Evolutionary conservation across 1,284 basidiomycete genomes (phyloP).

Genomic region (Ceratobasidium sp.): DNA sequence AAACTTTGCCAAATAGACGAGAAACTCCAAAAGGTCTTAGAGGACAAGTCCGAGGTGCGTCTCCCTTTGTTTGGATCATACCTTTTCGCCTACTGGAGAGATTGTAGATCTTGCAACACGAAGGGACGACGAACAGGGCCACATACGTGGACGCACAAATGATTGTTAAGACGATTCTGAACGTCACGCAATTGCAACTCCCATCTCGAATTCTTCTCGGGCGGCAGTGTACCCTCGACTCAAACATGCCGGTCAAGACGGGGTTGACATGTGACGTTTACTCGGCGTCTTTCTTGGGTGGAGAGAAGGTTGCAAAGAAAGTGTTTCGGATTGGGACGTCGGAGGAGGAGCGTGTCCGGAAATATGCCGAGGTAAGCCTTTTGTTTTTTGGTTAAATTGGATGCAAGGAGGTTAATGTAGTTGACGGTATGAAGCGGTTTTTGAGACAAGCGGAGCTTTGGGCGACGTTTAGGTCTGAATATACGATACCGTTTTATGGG

Average conservation of each 20-base stretch:
- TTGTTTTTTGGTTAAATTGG: neutral
- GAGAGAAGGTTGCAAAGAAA: constrained; percentile 25
- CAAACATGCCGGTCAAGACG: neutral
- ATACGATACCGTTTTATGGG: constrained; percentile 14
- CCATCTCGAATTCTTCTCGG: constrained; percentile 5
- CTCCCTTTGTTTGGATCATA: no score
- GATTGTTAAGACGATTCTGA: constrained; percentile 2
- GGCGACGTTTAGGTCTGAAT: constrained; percentile 4
- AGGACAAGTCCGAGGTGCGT: constrained; percentile 4
- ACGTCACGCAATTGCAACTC: constrained; percentile 13
- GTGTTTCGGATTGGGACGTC: constrained; percentile 19
- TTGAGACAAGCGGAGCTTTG: neutral
- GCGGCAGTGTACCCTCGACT: neutral
- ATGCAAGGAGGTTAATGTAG: neutral
- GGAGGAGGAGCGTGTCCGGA: neutral
- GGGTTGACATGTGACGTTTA: constrained; percentile 26
- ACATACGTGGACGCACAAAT: constrained; percentile 12
- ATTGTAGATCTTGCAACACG: neutral
- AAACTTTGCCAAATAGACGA: neutral
- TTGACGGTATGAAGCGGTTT: neutral
- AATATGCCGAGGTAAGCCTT: constrained; percentile 8
- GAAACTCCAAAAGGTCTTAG: neutral
- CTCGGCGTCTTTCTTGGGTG: neutral
- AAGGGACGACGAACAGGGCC: neutral
- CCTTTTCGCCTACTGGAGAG: neutral